phyloP scores from a whole-genome alignment of 441 rosid genomes.

The Populus tomentosa region DNA sequence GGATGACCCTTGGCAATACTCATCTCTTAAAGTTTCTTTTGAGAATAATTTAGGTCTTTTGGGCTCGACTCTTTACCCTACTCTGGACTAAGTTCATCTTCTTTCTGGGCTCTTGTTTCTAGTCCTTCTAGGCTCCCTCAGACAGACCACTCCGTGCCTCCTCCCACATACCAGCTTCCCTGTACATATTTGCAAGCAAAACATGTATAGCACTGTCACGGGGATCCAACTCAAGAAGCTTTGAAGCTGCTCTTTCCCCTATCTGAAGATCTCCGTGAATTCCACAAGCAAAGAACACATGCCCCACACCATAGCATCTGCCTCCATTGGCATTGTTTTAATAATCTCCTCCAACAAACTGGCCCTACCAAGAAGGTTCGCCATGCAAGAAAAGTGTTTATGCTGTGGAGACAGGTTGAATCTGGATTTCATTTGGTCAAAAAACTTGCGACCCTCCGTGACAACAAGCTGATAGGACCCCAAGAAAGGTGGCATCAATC shows the following conservation, averaged over 20 bases:
- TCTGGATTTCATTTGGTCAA: constrained; percentile 59
- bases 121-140: too few relatives aligned
- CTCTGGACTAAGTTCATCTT: too few relatives aligned
- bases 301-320: constrained; percentile 80
- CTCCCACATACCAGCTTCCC: constrained; percentile 72
- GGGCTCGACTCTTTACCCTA: too few relatives aligned
- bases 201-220: constrained; percentile 73
- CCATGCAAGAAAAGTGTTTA: constrained; percentile 84
- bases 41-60: too few relatives aligned
- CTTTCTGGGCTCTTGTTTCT: too few relatives aligned
- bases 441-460: constrained; percentile 75
- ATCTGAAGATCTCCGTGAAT: constrained; percentile 50
- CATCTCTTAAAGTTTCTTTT: too few relatives aligned
- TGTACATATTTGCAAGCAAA: constrained; percentile 63
- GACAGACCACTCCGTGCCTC: constrained; percentile 39
- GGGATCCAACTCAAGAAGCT: constrained; percentile 78
- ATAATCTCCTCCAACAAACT: constrained; percentile 64
- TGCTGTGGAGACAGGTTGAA: constrained; percentile 48
- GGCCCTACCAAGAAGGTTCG: constrained; percentile 79
- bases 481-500: constrained; percentile 78
- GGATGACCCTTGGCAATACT: too few relatives aligned
- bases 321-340: constrained; percentile 63
- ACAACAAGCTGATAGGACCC: constrained; percentile 73
- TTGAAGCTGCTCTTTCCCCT: constrained; percentile 69
- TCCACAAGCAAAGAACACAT: constrained; percentile 71